Conservation (phyloP, 257 asterid genomes). For the Ophiorrhiza pumila region DNA sequence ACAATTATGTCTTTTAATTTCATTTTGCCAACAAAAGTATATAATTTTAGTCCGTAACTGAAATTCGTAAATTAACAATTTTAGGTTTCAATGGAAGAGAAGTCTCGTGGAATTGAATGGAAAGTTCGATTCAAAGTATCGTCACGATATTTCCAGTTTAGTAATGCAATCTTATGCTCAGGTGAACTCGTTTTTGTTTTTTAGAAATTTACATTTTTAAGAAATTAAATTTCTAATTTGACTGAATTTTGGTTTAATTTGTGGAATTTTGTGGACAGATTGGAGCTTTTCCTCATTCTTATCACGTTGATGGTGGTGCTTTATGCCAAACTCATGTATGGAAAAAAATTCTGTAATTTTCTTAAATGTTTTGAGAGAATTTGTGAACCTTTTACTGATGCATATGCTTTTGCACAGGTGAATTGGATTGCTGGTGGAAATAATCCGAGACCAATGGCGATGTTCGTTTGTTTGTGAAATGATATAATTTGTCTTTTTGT, state of each 20-base stretch:
- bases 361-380: background rate
- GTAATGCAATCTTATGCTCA: conserved; percentile 64
- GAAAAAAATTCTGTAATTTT: conserved; percentile 10
- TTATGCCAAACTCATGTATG: conserved; percentile 81
- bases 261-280: conserved; percentile 30
- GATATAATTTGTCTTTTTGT: too few relatives aligned
- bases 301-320: conserved; percentile 61
- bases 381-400: background rate
- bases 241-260: background rate
- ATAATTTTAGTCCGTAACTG: background rate
- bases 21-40: background rate
- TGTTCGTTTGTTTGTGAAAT: conserved; percentile 4
- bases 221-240: background rate
- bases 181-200: conserved; percentile 29
- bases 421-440: conserved; percentile 35
- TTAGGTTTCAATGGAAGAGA: conserved; percentile 70
- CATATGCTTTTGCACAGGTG: conserved; percentile 24
- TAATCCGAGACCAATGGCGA: background rate
- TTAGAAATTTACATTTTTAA: background rate
- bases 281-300: conserved; percentile 65
- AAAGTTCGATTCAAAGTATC: conserved; percentile 50
- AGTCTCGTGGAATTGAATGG: conserved; percentile 62
- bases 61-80: background rate
- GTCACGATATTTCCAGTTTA: conserved; percentile 49
- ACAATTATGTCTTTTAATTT: background rate